Conservation (phyloP, 345 rosid genomes). For the Crucihimalaya himalaica region DNA sequence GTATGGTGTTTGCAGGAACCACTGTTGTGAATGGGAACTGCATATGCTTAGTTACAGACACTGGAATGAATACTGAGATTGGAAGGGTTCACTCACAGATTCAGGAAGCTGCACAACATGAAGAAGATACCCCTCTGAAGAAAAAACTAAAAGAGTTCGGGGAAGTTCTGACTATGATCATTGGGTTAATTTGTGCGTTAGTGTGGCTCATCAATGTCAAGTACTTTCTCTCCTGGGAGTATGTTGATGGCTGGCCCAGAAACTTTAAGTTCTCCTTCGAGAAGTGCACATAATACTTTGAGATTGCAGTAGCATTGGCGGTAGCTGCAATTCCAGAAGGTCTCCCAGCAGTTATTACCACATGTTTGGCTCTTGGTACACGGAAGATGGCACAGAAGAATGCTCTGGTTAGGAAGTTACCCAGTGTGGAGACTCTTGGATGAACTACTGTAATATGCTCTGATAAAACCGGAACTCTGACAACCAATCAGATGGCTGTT, state of each 20-base stretch:
- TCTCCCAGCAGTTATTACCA: constrained; percentile 92
- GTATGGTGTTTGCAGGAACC: constrained; percentile 89
- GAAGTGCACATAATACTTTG: constrained; percentile 97
- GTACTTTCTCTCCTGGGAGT: constrained; percentile 90
- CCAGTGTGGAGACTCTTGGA: constrained; percentile 95
- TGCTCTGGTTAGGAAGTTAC: constrained; percentile 89
- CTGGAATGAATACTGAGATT: constrained; percentile 85
- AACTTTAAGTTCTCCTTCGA: constrained; percentile 92
- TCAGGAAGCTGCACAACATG: constrained; percentile 81
- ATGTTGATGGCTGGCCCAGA: constrained; percentile 85
- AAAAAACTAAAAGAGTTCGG: constrained; percentile 93
- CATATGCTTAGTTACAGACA: constrained; percentile 71
- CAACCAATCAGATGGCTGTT: constrained; percentile 93
- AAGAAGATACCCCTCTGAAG: constrained; percentile 93
- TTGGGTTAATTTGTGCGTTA: constrained; percentile 74
- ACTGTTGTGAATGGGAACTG: constrained; percentile 89
- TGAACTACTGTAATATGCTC: constrained; percentile 95
- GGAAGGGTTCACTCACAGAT: constrained; percentile 95
- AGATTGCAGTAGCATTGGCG: constrained; percentile 94
- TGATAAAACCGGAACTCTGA: constrained; percentile 92
- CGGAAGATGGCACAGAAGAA: constrained; percentile 98
- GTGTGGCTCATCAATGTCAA: constrained; percentile 96
- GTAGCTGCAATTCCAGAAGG: constrained; percentile 99
- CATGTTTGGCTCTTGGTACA: constrained; percentile 93
- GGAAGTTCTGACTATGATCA: constrained; percentile 73